Evolutionary conservation across 768 basidiomycete genomes (phyloP).

Genomic region (Tylopilus balloui): DNA sequence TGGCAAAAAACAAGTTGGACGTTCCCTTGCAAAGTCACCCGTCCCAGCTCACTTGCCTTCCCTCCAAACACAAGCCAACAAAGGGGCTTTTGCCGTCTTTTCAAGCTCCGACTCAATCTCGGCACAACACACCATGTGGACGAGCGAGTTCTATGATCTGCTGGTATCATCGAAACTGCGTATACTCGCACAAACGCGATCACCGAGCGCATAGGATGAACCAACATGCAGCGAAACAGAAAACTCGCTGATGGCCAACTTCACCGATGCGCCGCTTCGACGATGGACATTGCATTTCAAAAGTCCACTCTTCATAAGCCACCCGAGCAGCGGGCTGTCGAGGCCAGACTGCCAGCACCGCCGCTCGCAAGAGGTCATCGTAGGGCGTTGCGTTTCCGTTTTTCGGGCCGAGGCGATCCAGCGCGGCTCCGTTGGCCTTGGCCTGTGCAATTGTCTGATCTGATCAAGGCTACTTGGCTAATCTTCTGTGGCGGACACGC

Average conservation of each 20-base stretch:
- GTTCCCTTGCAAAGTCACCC: conserved; percentile 20
- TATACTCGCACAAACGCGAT: background rate
- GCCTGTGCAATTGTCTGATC: background rate
- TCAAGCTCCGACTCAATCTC: conserved; percentile 19
- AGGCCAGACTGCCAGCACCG: too few relatives aligned
- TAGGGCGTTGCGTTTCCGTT: background rate
- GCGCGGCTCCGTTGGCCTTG: background rate
- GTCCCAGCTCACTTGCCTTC: conserved; percentile 11
- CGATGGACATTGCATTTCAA: too few relatives aligned
- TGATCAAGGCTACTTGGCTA: background rate
- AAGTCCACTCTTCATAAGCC: too few relatives aligned
- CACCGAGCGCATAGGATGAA: background rate
- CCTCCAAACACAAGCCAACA: conserved; percentile 28
- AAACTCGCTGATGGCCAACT: too few relatives aligned
- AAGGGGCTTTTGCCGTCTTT: conserved; percentile 21
- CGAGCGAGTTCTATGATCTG: too few relatives aligned
- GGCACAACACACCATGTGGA: too few relatives aligned
- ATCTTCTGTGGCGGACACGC: background rate
- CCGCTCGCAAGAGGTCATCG: background rate
- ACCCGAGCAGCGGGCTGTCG: background rate
- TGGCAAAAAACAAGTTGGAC: conserved; percentile 14
- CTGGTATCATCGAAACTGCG: background rate
- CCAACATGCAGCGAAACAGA: too few relatives aligned
- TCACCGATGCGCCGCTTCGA: background rate
- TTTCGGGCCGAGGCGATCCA: background rate